Conservation (phyloP, 2,329 filamentous ascomycete genomes). For the Trichophyton simii region DNA sequence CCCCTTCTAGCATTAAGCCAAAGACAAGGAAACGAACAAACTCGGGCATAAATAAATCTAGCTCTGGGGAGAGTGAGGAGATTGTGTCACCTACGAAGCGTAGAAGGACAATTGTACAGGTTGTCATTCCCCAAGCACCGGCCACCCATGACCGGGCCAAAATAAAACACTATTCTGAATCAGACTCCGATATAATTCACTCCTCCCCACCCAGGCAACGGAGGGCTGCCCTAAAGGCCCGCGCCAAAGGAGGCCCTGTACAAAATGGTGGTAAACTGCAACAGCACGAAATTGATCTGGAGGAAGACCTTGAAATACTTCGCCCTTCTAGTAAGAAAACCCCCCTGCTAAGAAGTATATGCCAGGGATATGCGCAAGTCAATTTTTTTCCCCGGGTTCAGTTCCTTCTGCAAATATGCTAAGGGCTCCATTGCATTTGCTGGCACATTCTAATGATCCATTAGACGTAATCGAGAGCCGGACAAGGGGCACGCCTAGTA, state of each 20-base stretch:
- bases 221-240: conserved; percentile 10
- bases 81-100: conserved; percentile 8
- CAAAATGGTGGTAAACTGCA: conserved; percentile 3
- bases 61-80: conserved; percentile 8
- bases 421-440: neutral
- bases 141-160: conserved; percentile 14
- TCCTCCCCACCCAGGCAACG: conserved; percentile 22
- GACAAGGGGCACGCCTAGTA: conserved; percentile 30
- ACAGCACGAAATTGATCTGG: conserved; percentile 29
- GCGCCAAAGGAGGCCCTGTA: neutral
- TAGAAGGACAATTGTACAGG: conserved; percentile 5
- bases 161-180: conserved; percentile 18
- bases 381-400: neutral
- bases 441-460: conserved; percentile 10
- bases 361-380: neutral
- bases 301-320: conserved; percentile 35
- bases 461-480: conserved; percentile 27
- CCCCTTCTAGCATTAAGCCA: neutral
- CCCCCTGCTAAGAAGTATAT: neutral
- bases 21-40: neutral
- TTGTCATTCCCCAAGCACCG: neutral
- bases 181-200: conserved; percentile 19
- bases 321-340: conserved; percentile 29
- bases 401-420: neutral
- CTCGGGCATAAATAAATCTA: neutral